Evolutionary conservation across 2,329 filamentous ascomycete species (phyloP).

Genomic region (Fusarium anthophilum): DNA sequence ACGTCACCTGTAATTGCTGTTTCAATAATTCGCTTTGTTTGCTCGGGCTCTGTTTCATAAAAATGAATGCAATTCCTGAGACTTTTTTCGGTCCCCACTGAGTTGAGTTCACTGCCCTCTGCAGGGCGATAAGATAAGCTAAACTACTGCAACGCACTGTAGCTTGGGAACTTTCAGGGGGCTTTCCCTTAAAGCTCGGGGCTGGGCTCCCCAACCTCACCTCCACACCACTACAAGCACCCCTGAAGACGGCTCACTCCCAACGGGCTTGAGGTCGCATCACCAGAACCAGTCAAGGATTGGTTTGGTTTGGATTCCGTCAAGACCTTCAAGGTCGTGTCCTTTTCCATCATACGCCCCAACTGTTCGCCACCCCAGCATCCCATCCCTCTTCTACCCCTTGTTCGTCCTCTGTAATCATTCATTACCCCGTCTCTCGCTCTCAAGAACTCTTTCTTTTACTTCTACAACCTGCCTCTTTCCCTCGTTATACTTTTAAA

Average conservation of each 20-base stretch:
- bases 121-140: constrained; percentile 36
- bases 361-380: constrained; percentile 39
- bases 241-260: constrained; percentile 16
- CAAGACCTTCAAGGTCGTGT: constrained; percentile 15
- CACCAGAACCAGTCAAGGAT: constrained; percentile 7
- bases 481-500: constrained; percentile 12
- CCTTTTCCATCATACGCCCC: constrained; percentile 32
- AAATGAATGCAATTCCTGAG: constrained; percentile 31
- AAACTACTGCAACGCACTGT: constrained; percentile 19
- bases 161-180: constrained; percentile 23
- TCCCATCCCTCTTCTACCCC: constrained; percentile 36
- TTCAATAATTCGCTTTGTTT: constrained; percentile 21
- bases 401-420: constrained; percentile 29
- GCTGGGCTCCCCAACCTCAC: constrained; percentile 31
- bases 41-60: constrained; percentile 35
- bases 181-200: constrained; percentile 7
- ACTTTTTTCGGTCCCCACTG: not conserved
- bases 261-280: constrained; percentile 23
- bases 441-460: constrained; percentile 1
- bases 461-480: constrained; percentile 1
- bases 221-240: constrained; percentile 32
- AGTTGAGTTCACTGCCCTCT: constrained; percentile 6
- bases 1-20: constrained; percentile 13
- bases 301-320: not conserved
- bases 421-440: constrained; percentile 43